A percentile compares a stretch with the other conserved stretches of the same genome.
phyloP scores from a whole-genome alignment of 2,329 filamentous ascomycete genomes.

The Beauveria sp. region DNA sequence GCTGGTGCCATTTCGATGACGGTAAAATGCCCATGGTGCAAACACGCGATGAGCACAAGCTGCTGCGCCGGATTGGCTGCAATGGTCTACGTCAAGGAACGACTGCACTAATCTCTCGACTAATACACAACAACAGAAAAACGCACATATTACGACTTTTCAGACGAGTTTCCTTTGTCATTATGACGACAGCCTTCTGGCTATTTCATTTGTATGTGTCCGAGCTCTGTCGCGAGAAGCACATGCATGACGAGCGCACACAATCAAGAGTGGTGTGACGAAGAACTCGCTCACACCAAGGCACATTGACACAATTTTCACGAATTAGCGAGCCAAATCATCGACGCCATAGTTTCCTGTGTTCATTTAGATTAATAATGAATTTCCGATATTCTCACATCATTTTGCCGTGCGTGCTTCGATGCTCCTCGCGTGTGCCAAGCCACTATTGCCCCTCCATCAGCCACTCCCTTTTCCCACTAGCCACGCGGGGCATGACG shows the following conservation, averaged over 20 bases:
- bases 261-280: not conserved
- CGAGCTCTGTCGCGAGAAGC: not conserved
- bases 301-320: not conserved
- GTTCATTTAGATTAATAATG: not conserved
- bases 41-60: constrained; percentile 59
- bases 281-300: not conserved
- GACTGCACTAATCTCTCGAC: constrained; percentile 36
- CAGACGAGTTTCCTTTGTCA: constrained; percentile 6
- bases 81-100: constrained; percentile 58
- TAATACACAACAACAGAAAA: not conserved
- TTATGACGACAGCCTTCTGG: not conserved
- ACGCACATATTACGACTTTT: constrained; percentile 1
- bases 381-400: not conserved
- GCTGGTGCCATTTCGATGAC: constrained; percentile 51
- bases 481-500: constrained; percentile 13
- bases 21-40: constrained; percentile 65
- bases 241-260: constrained; percentile 2
- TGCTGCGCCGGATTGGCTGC: constrained; percentile 65
- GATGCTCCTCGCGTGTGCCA: not conserved
- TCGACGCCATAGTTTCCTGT: not conserved
- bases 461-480: constrained; percentile 1
- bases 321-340: not conserved
- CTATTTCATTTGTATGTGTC: not conserved
- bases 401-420: not conserved
- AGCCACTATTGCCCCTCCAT: constrained; percentile 6